Evolutionary conservation across 2,329 filamentous ascomycete genomes (phyloP), one percentile per base, ranked within the genome.

Genomic region (Aspergillus arachidicola): DNA sequence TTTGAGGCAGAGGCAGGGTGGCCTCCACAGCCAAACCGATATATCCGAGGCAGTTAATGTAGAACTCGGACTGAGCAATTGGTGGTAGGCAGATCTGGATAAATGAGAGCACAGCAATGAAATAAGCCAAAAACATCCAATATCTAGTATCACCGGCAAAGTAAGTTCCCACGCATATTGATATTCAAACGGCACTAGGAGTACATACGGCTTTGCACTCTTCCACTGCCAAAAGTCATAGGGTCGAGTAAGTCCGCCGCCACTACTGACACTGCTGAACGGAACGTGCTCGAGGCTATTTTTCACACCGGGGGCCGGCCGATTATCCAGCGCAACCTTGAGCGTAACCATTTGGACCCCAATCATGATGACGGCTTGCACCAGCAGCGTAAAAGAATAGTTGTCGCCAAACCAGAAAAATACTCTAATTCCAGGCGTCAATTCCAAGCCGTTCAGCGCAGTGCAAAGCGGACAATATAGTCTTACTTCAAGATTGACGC

Each of bases 141-240:
- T 88, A 89, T 55, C 79, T 80, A 60, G 38, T 9, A 53, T 60
- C 58, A 38, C 32, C 10, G 12, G 11, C 12, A 23, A 38, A 26
- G 60, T 72, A 45, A 64, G 59, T 53, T 63, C 54, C 26, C 21
- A 56, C 55, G 19, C 30, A n/a, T n/a, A 28, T 16, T 26, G 30
- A 30, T 23, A 53, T 2, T 6, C n/a, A n/a, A 19, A 16, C 14
- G 36, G 14, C 16, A 36, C 41, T 41, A 9, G 32, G 4, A n/a
- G 54, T 30, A 79, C 81, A 66, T 78, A 83, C 69, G 86, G 86
- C 61, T 82, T 80, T 23, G 83, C 76, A 60, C 75, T 78, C 66
- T 80, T 83, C 87, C 87, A 89, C 71, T 87, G 86, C 87, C 87
- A 89, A 73, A 89, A 89, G 59, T 83, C 80, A 69, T 84, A 89